Evolutionary conservation across 768 basidiomycete species (phyloP).

Genomic region (Filobasidium wieringae): DNA sequence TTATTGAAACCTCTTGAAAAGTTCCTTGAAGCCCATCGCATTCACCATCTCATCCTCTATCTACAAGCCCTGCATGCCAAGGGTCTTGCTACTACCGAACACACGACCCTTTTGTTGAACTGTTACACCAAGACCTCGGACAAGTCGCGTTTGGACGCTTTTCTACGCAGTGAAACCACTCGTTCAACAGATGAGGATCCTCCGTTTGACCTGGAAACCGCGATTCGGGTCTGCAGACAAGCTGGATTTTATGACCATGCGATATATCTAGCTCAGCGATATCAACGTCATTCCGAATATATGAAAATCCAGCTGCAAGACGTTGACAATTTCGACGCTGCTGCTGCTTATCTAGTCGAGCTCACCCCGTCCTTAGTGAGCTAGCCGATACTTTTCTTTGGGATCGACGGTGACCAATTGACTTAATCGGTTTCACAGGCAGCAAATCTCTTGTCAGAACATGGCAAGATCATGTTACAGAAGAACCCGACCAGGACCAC

Average conservation of each 20-base stretch:
- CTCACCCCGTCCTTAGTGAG: slow-evolving; percentile 69
- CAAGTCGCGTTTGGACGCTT: slow-evolving; percentile 69
- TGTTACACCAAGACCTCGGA: slow-evolving; percentile 97
- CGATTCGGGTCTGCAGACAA: slow-evolving; percentile 89
- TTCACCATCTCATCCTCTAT: slow-evolving; percentile 88
- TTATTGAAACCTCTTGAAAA: slow-evolving; percentile 32
- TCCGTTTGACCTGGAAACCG: slow-evolving; percentile 93
- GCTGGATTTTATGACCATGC: slow-evolving; percentile 95
- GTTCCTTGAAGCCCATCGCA: slow-evolving; percentile 94
- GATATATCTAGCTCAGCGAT: slow-evolving; percentile 81
- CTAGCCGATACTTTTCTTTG: slow-evolving; percentile 11
- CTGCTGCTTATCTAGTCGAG: slow-evolving; percentile 63
- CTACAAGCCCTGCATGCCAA: slow-evolving; percentile 85
- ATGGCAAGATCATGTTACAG: slow-evolving; percentile 74
- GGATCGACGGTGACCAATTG: not conserved
- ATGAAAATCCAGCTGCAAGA: slow-evolving; percentile 90
- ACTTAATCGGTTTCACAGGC: slow-evolving; percentile 43
- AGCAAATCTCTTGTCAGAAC: slow-evolving; percentile 71
- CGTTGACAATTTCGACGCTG: slow-evolving; percentile 66
- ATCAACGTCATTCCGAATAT: slow-evolving; percentile 83
- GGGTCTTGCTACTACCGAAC: slow-evolving; percentile 85
- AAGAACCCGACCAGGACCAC: slow-evolving; percentile 81
- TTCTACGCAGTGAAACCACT: slow-evolving; percentile 73
- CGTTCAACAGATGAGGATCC: slow-evolving; percentile 49
- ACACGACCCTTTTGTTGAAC: slow-evolving; percentile 90